Base-by-base conservation (phyloP, 352 stramenopile species). In the Plasmopara halstedii region DNA sequence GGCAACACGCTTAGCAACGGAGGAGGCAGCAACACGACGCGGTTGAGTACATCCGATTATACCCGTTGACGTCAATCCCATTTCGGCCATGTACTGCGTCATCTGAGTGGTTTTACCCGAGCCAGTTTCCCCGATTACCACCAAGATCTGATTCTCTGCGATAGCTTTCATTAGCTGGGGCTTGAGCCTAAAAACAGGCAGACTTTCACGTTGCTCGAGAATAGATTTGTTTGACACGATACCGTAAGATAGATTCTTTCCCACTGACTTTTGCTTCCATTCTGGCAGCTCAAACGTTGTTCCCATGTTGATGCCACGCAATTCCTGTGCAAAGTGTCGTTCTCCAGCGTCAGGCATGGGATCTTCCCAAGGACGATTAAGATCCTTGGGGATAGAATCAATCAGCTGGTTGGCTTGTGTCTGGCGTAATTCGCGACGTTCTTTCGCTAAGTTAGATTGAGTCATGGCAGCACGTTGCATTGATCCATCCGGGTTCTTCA, bases 81-180 rank as follows among this genome's bases (percentile, higher is more conserved):
- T 91, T 67, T 99, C 97, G 11, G 88, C 90, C 79, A 99, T 96
- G 65, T 99, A 99, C 64, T 99, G 97, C 3, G 96, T 99, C 92
- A 99, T 98, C 64, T 99, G 97, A 3, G 97, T 99, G 4, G 96
- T 99, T 64, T 99, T 99, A 27, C 97, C 96, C 1, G 74, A 97
- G 3, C 97, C 97, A 0, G 97, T 99, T 58, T 99, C 97, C 39
- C 97, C 97, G 47, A 99, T 98, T 4, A 99, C 96, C 2, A 99
- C 94, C 6, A 99, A 66, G 2, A 98, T 75, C 56, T 98, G 93
- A 66, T 99, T 98, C 21, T 96, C 77, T 1, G 66, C 67, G 26
- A 99, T 97, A 17, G 94, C 95, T 50, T 96, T 70, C 73, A 98
- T 89, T 7, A 99, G 50, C 64, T 98, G 85, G 2, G 78, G 71